phyloP scores from a whole-genome alignment of 2,329 filamentous ascomycete species.

The Colletotrichum paranaense region DNA sequence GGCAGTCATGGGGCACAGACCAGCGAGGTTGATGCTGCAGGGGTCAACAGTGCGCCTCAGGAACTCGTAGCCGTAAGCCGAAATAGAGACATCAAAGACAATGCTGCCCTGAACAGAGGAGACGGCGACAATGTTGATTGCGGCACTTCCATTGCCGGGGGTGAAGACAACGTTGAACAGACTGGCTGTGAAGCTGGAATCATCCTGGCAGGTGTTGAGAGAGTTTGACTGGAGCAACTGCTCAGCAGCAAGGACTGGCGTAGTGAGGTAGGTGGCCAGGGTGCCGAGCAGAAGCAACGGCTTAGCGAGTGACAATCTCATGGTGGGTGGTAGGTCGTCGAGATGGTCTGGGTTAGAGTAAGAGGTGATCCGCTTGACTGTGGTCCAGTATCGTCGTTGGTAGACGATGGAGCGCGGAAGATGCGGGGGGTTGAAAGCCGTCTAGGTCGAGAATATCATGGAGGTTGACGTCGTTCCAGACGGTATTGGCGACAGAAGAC shows the following conservation, averaged over 20 bases:
- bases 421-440: conserved; percentile 5
- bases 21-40: conserved; percentile 75
- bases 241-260: conserved; percentile 63
- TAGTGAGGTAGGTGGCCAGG: conserved; percentile 55
- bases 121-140: conserved; percentile 81
- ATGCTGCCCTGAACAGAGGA: conserved; percentile 87
- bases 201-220: conserved; percentile 84
- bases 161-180: conserved; percentile 89
- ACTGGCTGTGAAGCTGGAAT: conserved; percentile 87
- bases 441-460: conserved; percentile 31
- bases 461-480: conserved; percentile 26
- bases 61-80: conserved; percentile 85
- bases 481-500: conserved; percentile 4
- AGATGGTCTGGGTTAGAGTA: not conserved
- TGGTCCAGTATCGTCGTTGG: not conserved
- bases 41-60: conserved; percentile 78
- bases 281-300: conserved; percentile 59
- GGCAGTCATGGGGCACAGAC: conserved; percentile 91
- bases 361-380: conserved; percentile 2
- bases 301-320: conserved; percentile 59
- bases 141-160: conserved; percentile 77
- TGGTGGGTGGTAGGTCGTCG: conserved; percentile 44
- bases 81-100: conserved; percentile 78
- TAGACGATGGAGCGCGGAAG: conserved; percentile 5
- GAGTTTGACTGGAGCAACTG: conserved; percentile 83